These are phyloP conservation scores for Fraxinus sp. DNA, from an alignment of 305 asterid genomes.

Conservation along the genomic window DNA sequence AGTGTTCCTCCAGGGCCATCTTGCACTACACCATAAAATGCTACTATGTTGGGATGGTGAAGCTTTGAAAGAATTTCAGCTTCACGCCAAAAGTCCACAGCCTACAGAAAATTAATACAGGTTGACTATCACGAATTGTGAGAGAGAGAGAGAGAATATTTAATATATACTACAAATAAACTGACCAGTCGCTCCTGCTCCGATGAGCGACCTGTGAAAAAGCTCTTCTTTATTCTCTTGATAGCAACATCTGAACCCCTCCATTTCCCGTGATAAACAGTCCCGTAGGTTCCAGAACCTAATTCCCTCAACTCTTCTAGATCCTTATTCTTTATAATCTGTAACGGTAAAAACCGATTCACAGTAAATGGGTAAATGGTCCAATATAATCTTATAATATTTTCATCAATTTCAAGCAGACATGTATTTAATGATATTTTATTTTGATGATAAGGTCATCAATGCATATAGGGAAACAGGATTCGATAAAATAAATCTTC, in stretches of 20 bases:
- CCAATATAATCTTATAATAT: background rate
- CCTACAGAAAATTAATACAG: conserved; percentile 42
- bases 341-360: conserved; percentile 25
- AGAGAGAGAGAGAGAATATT: background rate
- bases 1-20: conserved; percentile 96
- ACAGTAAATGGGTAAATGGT: conserved; percentile 9
- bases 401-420: conserved; percentile 16
- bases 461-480: conserved; percentile 13
- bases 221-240: conserved; percentile 85
- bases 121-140: conserved; percentile 10
- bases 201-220: conserved; percentile 82
- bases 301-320: conserved; percentile 90
- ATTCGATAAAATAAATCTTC: conserved; percentile 1
- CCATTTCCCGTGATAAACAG: conserved; percentile 97
- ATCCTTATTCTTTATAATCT: conserved; percentile 80
- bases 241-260: conserved; percentile 97
- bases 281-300: conserved; percentile 96
- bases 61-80: conserved; percentile 90
- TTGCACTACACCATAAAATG: conserved; percentile 92
- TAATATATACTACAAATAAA: conserved; percentile 9
- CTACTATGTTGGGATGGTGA: conserved; percentile 97
- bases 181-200: conserved; percentile 82
- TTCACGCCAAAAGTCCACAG: conserved; percentile 87
- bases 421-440: background rate
- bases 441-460: background rate